Base-by-base conservation (phyloP, 78 protist species). In the Polysphondylium violaceum region DNA sequence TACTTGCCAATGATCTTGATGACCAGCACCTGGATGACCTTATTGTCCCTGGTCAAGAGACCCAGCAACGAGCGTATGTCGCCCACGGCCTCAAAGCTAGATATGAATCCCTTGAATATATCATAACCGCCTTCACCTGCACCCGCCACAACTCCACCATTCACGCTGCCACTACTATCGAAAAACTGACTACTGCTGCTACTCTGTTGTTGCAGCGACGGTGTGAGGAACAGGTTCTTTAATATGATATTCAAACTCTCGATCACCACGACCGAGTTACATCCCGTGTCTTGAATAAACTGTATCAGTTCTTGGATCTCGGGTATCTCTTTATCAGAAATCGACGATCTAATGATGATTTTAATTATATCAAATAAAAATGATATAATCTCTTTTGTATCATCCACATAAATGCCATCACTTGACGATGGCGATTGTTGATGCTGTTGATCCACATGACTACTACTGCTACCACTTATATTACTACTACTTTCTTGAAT, bases 1-100 rank as follows among this genome's bases (percentile, higher is more conserved):
- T 83, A 83, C 58, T 83, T 83, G 25, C 91, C 91, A 83, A 83
- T 83, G 59, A 83, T 83, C 36, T 83, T 83, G 14, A 83, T 67
- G 11, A 60, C 68, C 41, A 83, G 33, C 16, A 83, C 91, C 58
- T 83, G 77, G 44, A 83, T 74, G 2, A 69, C 12, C 35, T 83
- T 79, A 83, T 83, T 83, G 21, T 83, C 64, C 16, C 76, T 41
- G 55, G 56, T 83, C 9, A 83, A 36, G 44, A 83, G 33, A 59
- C 91, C 91, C 23, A 69, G 58, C 21, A 83, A 17, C 12, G 79
- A 71, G 19, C 43, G 51, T 16, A 83, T 58, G 59, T 83, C 91
- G 14, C 91, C 91, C n/a, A 53, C 21, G 35, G 68, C 2, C 44
- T 83, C 91, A 83, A 83, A 83, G n/a, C 72, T 58, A 23, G 60